Conservation (phyloP, 75 land plant species). For the Adiantum capillusveneris region DNA sequence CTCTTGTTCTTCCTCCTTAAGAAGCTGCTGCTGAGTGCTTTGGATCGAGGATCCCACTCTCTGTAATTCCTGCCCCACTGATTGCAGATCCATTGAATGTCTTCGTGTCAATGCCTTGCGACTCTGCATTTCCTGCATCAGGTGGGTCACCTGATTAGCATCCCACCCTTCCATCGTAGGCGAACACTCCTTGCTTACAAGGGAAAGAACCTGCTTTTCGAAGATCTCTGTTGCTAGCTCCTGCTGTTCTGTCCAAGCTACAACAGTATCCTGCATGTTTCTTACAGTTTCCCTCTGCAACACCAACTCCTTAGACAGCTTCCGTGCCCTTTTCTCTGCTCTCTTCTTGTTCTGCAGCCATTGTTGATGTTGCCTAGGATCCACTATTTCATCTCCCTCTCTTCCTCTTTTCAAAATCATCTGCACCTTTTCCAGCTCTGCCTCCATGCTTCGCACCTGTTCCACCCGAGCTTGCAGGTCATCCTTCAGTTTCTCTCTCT, state of each 20-base stretch:
- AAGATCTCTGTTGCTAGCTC: neutral
- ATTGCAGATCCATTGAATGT: constrained; percentile 1
- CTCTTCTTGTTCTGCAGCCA: neutral
- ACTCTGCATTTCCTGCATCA: constrained; percentile 1
- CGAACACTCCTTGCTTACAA: neutral
- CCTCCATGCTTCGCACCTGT: neutral
- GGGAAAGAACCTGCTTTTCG: neutral
- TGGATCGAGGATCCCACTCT: neutral
- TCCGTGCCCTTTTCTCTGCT: constrained; percentile 1
- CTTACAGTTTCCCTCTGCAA: neutral
- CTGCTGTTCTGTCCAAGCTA: neutral
- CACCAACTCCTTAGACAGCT: neutral
- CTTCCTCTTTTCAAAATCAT: neutral
- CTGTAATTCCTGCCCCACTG: neutral
- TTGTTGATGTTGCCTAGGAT: neutral
- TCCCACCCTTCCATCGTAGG: constrained; percentile 2
- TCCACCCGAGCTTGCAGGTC: neutral
- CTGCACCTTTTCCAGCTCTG: neutral
- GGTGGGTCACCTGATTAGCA: neutral
- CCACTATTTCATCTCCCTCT: neutral
- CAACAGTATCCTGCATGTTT: neutral
- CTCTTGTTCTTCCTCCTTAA: neutral
- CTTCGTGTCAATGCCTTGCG: neutral
- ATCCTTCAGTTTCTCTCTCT: constrained; percentile 1
- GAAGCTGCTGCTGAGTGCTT: neutral